Conservation (phyloP, 169 alveolate genomes). For the Blepharisma undulans region DNA sequence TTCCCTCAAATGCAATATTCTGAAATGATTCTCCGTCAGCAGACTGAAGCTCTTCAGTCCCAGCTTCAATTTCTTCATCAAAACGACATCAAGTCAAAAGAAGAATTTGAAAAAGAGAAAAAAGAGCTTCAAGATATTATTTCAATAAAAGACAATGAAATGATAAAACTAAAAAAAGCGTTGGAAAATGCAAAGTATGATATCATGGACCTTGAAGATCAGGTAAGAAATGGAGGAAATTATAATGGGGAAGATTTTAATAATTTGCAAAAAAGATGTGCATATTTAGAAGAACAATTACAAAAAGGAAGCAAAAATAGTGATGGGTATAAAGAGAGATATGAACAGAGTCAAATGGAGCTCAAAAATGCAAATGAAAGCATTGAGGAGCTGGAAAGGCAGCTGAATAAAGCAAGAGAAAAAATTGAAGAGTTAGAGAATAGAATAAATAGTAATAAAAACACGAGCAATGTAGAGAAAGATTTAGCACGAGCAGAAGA, state of each 20-base stretch:
- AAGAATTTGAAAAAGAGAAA: neutral
- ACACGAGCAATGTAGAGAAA: neutral
- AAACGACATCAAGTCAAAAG: neutral
- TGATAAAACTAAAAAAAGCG: neutral
- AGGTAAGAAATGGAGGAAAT: neutral
- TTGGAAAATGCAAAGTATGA: neutral
- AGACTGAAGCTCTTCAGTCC: neutral
- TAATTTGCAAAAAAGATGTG: neutral
- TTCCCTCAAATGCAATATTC: neutral
- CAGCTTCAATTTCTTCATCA: neutral
- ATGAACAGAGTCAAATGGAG: neutral
- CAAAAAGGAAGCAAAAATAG: neutral
- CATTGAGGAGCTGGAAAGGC: neutral
- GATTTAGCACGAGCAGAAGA: neutral
- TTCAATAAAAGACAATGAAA: slow-evolving; percentile 24
- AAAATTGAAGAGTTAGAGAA: neutral
- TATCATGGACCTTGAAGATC: slow-evolving; percentile 36
- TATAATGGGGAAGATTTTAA: neutral
- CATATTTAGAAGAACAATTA: neutral
- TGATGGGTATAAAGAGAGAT: neutral
- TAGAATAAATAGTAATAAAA: neutral
- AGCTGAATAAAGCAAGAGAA: neutral
- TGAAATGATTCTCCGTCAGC: neutral
- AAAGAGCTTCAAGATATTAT: neutral
- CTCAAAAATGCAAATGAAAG: neutral